Evolutionary conservation across 305 asterid species (phyloP).

Genomic region (Rubia tinctorum): DNA sequence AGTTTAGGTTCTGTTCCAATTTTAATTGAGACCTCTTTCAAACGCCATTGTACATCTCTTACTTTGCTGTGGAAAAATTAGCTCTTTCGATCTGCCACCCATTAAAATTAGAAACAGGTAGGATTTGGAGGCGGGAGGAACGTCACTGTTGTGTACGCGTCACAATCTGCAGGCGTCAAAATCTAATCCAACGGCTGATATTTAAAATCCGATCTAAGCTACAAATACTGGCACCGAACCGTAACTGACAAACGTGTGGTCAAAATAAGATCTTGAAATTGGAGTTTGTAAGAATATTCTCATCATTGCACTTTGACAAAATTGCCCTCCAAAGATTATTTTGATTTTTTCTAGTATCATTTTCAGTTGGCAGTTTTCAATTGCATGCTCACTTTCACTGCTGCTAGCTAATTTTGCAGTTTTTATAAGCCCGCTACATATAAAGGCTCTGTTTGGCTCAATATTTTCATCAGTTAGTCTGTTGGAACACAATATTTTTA

Average conservation of each 20-base stretch:
- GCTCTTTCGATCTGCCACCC: constrained; percentile 13
- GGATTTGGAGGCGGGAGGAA: not conserved
- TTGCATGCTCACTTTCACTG: not conserved
- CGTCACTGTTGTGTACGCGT: not conserved
- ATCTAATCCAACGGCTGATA: constrained; percentile 14
- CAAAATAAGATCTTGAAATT: constrained; percentile 4
- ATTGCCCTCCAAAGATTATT: not conserved
- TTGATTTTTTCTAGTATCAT: not conserved
- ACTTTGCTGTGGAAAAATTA: not conserved
- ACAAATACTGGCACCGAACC: not conserved
- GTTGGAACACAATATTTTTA: too few relatives aligned
- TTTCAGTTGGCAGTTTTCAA: not conserved
- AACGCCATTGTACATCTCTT: too few relatives aligned
- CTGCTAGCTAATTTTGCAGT: not conserved
- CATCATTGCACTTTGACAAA: not conserved
- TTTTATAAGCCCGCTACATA: not conserved
- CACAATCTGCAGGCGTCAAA: not conserved
- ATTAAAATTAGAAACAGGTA: not conserved
- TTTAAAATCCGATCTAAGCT: constrained; percentile 12
- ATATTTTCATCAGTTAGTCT: too few relatives aligned
- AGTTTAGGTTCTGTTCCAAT: too few relatives aligned
- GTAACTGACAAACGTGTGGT: not conserved
- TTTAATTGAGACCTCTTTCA: too few relatives aligned
- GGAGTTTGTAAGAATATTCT: constrained; percentile 3
- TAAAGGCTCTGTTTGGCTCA: too few relatives aligned